Conservation (phyloP, 805 yeast genomes). For the Saccharomyces mikatae region DNA sequence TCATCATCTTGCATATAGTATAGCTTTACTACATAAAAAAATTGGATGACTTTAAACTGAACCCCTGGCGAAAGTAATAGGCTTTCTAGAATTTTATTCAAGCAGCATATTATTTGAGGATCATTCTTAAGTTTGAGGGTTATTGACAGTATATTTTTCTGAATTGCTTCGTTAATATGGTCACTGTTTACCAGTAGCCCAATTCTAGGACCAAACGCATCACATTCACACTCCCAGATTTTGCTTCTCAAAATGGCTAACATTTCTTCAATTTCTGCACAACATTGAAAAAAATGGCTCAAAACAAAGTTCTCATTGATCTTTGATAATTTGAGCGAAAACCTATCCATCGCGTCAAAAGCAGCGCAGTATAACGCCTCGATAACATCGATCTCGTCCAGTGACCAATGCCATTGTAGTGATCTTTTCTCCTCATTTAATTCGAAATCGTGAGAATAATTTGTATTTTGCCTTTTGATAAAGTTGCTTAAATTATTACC, state of each 20-base stretch:
- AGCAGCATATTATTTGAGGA: constrained; percentile 27
- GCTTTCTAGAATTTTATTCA: constrained; percentile 37
- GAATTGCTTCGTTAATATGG: constrained; percentile 32
- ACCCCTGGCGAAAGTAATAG: constrained; percentile 38
- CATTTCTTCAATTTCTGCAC: constrained; percentile 14
- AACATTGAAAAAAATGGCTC: constrained; percentile 10
- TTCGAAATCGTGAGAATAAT: not conserved
- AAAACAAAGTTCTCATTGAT: constrained; percentile 3
- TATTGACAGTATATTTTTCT: constrained; percentile 33
- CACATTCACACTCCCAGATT: constrained; percentile 10
- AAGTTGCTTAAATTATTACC: not conserved
- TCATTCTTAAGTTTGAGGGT: constrained; percentile 33
- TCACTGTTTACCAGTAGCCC: constrained; percentile 9
- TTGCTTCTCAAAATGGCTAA: constrained; percentile 13
- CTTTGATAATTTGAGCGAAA: constrained; percentile 2
- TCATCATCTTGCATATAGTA: not conserved
- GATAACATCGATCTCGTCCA: not conserved
- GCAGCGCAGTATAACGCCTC: not conserved
- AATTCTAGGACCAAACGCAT: not conserved
- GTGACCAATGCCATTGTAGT: not conserved
- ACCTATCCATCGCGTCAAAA: constrained; percentile 6
- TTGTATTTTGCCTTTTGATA: not conserved
- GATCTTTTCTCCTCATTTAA: not conserved
- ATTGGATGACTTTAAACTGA: constrained; percentile 36
- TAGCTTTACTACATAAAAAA: constrained; percentile 28